phyloP scores from a whole-genome alignment of 139 green algal species.

The Tetradesmus lagerheimii region DNA sequence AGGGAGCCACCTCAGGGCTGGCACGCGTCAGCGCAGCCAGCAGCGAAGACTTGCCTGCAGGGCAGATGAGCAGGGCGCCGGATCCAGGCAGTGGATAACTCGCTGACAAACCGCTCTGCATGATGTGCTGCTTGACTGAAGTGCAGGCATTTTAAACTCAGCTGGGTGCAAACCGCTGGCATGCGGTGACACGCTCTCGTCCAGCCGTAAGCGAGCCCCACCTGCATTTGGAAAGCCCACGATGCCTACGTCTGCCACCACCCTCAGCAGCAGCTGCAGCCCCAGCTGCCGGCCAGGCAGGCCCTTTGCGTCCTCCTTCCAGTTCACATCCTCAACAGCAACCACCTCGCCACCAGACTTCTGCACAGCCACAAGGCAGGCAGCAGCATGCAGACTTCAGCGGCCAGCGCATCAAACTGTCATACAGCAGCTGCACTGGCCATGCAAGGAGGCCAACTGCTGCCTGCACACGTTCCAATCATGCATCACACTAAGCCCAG shows the following conservation, averaged over 20 bases:
- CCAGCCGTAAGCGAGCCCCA: constrained; percentile 2
- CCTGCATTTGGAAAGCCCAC: constrained; percentile 96
- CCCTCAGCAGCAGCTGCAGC: constrained; percentile 84
- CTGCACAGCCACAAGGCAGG: constrained; percentile 34
- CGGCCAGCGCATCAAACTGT: neutral
- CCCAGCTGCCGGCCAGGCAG: constrained; percentile 76
- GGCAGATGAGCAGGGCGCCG: no score
- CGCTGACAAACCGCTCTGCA: no score
- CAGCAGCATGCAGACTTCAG: neutral
- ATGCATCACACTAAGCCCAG: neutral
- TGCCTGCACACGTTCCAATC: no score
- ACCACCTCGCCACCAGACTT: constrained; percentile 65
- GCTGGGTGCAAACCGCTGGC: no score
- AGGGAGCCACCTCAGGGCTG: constrained; percentile 85
- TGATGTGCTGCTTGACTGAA: no score
- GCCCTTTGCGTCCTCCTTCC: constrained; percentile 69
- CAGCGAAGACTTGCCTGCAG: constrained; percentile 82
- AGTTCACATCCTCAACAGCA: constrained; percentile 76
- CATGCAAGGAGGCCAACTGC: no score
- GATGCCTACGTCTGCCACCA: constrained; percentile 94
- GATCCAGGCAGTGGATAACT: no score
- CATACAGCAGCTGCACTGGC: neutral
- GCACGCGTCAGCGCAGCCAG: constrained; percentile 83
- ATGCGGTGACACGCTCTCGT: no score
- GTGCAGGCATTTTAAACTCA: no score